phyloP scores from a whole-genome alignment of 192 early-diverging fungal species.

The Obelidium mucronatum region DNA sequence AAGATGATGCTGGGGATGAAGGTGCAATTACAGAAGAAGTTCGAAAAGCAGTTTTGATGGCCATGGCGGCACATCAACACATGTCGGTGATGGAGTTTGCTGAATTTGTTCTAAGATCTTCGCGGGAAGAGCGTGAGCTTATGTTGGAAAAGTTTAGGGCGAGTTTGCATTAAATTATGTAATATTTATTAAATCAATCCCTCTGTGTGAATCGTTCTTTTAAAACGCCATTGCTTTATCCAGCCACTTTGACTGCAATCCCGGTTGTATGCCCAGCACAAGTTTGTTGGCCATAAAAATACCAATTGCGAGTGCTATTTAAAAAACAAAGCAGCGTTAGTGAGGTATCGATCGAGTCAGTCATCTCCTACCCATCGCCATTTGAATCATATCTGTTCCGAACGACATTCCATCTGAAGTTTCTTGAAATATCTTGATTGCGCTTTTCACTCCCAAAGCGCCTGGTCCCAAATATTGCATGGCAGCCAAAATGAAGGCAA shows the following conservation, averaged over 20 bases:
- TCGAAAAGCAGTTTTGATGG: not conserved
- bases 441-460: conserved; percentile 4
- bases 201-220: too few relatives aligned
- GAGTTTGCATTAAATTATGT: not conserved
- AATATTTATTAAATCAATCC: too few relatives aligned
- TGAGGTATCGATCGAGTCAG: too few relatives aligned
- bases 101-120: not conserved
- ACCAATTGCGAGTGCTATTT: not conserved
- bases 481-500: conserved; percentile 22
- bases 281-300: conserved; percentile 20
- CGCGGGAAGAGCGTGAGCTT: not conserved
- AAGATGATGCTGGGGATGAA: not conserved
- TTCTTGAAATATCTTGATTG: conserved; percentile 9
- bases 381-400: conserved; percentile 27
- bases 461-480: conserved; percentile 30
- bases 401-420: conserved; percentile 13
- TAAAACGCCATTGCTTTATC: conserved; percentile 14
- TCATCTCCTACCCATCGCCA: conserved; percentile 18
- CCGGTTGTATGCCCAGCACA: not conserved
- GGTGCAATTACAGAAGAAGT: not conserved
- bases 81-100: not conserved
- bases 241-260: conserved; percentile 7
- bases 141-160: not conserved
- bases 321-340: not conserved
- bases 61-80: not conserved